Percentiles rank a stretch among this genome's conserved stretches.
These are phyloP conservation scores for Eremochloa ophiuroides DNA, from an alignment of 176 grass and related monocot genomes.

Conservation along the genomic window DNA sequence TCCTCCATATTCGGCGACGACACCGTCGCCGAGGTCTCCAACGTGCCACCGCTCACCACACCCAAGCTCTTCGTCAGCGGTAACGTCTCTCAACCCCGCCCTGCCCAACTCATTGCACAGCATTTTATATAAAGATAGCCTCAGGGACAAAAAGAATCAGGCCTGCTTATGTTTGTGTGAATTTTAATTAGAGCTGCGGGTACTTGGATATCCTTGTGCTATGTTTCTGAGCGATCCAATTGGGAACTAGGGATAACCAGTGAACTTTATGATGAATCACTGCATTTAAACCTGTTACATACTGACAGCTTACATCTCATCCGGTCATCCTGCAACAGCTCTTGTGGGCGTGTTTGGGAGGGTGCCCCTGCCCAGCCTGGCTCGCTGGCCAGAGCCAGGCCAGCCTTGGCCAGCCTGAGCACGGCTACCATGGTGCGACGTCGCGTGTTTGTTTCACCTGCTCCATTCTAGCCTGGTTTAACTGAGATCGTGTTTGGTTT, in stretches of 20 bases:
- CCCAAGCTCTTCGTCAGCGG: constrained; percentile 91
- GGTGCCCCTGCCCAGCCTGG: no score
- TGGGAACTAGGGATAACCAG: background rate
- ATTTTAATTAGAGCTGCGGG: background rate
- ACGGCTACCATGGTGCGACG: no score
- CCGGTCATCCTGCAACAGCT: no score
- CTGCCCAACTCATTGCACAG: background rate
- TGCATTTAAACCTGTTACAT: background rate
- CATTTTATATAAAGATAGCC: background rate
- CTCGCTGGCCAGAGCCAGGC: no score
- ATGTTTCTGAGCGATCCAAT: background rate
- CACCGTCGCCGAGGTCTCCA: constrained; percentile 31
- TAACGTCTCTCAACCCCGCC: background rate
- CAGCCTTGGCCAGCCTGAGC: no score
- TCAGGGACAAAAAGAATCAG: background rate
- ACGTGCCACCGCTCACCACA: constrained; percentile 75
- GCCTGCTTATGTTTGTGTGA: background rate
- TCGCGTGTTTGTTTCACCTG: no score
- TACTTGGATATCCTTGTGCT: background rate
- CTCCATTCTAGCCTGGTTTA: no score
- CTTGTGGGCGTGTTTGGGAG: no score
- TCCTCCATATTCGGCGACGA: constrained; percentile 48
- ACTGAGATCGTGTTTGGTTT: no score
- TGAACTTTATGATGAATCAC: background rate
- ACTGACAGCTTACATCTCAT: background rate